A percentile compares a stretch with the other conserved stretches of the same genome.
Conservation (phyloP, 352 stramenopile genomes). For the Globisporangium barbulae region DNA sequence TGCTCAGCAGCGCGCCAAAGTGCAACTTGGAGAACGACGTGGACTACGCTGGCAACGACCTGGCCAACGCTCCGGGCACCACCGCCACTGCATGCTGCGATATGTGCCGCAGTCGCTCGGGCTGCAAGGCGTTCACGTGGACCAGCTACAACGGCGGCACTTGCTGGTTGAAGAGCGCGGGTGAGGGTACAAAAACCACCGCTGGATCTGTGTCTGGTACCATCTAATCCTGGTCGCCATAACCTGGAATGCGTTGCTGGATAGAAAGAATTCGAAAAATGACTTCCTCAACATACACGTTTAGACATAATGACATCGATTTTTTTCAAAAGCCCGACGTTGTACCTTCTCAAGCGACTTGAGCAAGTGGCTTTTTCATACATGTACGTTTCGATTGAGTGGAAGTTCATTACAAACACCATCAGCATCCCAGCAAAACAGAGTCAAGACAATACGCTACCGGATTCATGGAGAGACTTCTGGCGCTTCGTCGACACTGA, state of each 20-base stretch:
- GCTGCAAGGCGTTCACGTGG: slow-evolving; percentile 40
- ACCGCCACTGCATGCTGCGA: background rate
- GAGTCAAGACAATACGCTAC: background rate
- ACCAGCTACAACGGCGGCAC: slow-evolving; percentile 42
- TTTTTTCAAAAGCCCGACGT: background rate
- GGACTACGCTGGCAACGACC: slow-evolving; percentile 7
- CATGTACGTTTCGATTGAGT: slow-evolving; percentile 2
- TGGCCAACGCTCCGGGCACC: background rate
- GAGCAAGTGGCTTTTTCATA: background rate
- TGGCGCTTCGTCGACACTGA: background rate
- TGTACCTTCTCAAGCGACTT: background rate
- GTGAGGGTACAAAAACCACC: background rate
- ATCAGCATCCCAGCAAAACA: background rate
- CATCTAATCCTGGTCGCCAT: background rate
- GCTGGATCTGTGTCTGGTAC: background rate
- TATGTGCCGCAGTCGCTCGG: slow-evolving; percentile 6
- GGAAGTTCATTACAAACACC: background rate
- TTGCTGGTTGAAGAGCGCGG: slow-evolving; percentile 48
- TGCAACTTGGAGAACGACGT: slow-evolving; percentile 10
- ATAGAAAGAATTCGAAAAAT: background rate
- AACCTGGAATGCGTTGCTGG: background rate
- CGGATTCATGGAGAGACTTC: background rate
- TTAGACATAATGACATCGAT: background rate
- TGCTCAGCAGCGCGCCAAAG: slow-evolving; percentile 2
- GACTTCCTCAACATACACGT: background rate